phyloP scores from a whole-genome alignment of 2,329 filamentous ascomycete species.

The Onygenales sp. region DNA sequence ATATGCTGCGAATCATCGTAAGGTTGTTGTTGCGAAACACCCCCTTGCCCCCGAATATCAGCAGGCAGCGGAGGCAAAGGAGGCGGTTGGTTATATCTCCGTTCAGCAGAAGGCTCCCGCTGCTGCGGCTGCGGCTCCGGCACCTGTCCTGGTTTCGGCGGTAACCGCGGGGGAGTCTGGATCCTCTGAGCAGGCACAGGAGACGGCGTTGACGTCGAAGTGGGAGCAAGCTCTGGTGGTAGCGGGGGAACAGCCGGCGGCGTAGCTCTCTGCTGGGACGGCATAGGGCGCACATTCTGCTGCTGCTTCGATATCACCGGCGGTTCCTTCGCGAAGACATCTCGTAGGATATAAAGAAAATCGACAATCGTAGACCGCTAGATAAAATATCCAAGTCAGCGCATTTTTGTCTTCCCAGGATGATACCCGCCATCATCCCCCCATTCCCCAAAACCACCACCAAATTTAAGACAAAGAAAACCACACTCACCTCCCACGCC shows the following conservation, averaged over 20 bases:
- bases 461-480: neutral
- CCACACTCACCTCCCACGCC: conserved; percentile 72
- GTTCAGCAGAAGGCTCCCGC: conserved; percentile 13
- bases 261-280: conserved; percentile 24
- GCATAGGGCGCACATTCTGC: conserved; percentile 22
- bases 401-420: neutral
- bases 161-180: conserved; percentile 29
- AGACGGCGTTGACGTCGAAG: conserved; percentile 22
- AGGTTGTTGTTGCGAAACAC: conserved; percentile 3
- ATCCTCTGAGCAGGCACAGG: conserved; percentile 18
- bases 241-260: conserved; percentile 64
- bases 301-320: conserved; percentile 66
- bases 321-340: conserved; percentile 89
- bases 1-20: conserved; percentile 16
- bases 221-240: conserved; percentile 51
- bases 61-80: conserved; percentile 30
- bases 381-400: conserved; percentile 2
- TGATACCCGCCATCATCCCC: neutral
- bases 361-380: conserved; percentile 76
- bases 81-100: conserved; percentile 22
- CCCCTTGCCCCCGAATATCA: conserved; percentile 8
- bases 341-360: conserved; percentile 70
- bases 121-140: conserved; percentile 10
- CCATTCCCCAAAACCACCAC: neutral
- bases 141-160: conserved; percentile 27